Base-by-base conservation (phyloP, 306 rosid genomes). In the Glycine soja region DNA sequence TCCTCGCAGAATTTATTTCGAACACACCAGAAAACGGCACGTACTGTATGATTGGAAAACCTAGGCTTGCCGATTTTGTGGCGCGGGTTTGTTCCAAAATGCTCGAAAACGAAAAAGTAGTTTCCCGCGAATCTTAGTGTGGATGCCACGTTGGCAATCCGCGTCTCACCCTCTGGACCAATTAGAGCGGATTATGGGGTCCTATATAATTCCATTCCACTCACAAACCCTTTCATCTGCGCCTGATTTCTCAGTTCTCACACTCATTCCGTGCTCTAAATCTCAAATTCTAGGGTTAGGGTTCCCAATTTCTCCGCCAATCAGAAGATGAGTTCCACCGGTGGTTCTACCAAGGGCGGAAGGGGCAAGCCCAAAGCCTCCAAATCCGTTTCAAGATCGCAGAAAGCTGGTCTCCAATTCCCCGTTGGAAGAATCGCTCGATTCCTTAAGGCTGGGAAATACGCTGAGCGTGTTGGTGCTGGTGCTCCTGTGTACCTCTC, bases 401-500 rank as follows among this genome's bases (percentile, higher is more conserved):
- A 78, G 4, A 95, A 95, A 70, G 99, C 98, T 0, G 99, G 99
- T 7, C 97, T 92, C 12, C 98, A 92, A 66, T 94, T 94, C 4
- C 98, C 98, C 3, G 98, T 94, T 0, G 98, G 98, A 4, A 85
- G 98, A 72, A 94, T 94, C 65, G 95, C 98, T 0, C 84, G 98
- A 32, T 94, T 92, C 56, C 88, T 94, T 1, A 94, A 94, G 77
- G 89, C 95, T 0, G 98, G 98, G 1, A 92, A 94, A 78, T 94
- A 94, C 32, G 98, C 98, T 4, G 97, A 94, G 46, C 95, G 98
- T 46, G 98, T 94, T 1, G 98, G 98, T 38, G 98, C 97, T 0
- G 98, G 98, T 2, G 97, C 98, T 67, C 98, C 98, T 0, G 98
- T 94, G 0, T 94, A 94, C 9, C 97, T 94, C 3, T 88, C 98